These are phyloP conservation scores for Nicotiana noctiflora DNA, from an alignment of 257 asterid species.

Conservation along the genomic window DNA sequence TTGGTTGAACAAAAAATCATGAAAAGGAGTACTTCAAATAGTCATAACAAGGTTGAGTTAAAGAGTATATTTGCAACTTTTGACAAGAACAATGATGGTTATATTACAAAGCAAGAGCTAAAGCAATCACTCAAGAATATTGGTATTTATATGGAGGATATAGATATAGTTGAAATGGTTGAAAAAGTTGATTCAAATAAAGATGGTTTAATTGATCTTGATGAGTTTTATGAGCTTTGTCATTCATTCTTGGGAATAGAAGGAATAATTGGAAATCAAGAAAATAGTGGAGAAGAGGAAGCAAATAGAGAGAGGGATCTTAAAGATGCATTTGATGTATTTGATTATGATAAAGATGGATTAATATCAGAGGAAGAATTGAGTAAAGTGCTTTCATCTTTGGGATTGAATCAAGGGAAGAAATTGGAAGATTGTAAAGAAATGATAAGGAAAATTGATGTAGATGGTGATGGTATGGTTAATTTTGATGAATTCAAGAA, in stretches of 20 bases:
- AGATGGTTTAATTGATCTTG: conserved; percentile 70
- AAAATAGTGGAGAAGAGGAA: neutral
- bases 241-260: conserved; percentile 24
- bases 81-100: conserved; percentile 78
- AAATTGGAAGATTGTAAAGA: conserved; percentile 59
- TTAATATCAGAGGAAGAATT: conserved; percentile 61
- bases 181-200: conserved; percentile 53
- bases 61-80: conserved; percentile 58
- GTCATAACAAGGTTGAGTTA: conserved; percentile 18
- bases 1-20: neutral
- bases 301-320: conserved; percentile 28
- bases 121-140: conserved; percentile 54
- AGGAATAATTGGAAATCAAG: neutral
- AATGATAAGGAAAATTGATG: conserved; percentile 69
- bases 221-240: conserved; percentile 59
- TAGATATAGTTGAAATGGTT: conserved; percentile 64
- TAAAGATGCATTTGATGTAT: conserved; percentile 73
- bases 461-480: conserved; percentile 92
- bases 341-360: conserved; percentile 74
- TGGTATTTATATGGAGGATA: conserved; percentile 51
- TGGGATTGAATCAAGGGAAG: conserved; percentile 62
- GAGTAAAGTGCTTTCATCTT: conserved; percentile 52
- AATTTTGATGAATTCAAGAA: conserved; percentile 61
- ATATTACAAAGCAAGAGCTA: conserved; percentile 61
- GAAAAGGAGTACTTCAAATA: neutral